Base-by-base conservation (phyloP, 1,139 yeast species). In the Casaregolazyma lundiana region DNA sequence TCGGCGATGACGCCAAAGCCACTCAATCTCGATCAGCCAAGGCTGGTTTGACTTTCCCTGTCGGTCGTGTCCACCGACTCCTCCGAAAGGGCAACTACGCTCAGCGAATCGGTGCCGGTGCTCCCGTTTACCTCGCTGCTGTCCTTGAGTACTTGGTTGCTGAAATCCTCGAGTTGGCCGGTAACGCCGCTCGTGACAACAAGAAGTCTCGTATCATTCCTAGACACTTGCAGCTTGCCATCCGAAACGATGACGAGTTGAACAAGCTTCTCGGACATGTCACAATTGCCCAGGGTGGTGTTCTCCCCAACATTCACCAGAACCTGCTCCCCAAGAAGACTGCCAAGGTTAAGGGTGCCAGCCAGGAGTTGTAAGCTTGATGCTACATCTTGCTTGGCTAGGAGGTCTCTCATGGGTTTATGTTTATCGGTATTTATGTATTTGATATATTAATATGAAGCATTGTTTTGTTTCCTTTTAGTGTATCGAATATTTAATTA, bases 11-110 rank as follows among this genome's bases (percentile, higher is more conserved):
- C 61, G 90, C 89, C 70, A 90, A 90, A 76, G 89, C 94, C 64
- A 84, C 97, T 65, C 92, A 94, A 74, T 85, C 97, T 50, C 89
- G 97, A 81, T 90, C 97, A 62, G 84, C 96, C 56, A 90, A 88
- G 78, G 97, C 97, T 69, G 97, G 97, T 72, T 82, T 90, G 70
- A 87, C 96, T 64, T 90, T 92, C 95, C 97, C 97, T 75, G 97
- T 92, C 62, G 97, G 97, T 74, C 92, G 97, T 84, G 94, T 90
- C 60, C 97, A 90, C 80, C 84, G 97, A 78, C 80, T 89, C 66
- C 77, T 90, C 66, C 87, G 96, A 81, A 89, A 86, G 76, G 97
- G 97, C 68, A 90, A 90, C 83, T 90, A 90, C 77, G 97, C 97
- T 64, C 97, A 90, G 78, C 86, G 97, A 80, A 84, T 90, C 65